Evolutionary conservation across 2,329 filamentous ascomycete species (phyloP), one percentile per base, ranked within the genome.

Genomic region (Ophiostoma montium): DNA sequence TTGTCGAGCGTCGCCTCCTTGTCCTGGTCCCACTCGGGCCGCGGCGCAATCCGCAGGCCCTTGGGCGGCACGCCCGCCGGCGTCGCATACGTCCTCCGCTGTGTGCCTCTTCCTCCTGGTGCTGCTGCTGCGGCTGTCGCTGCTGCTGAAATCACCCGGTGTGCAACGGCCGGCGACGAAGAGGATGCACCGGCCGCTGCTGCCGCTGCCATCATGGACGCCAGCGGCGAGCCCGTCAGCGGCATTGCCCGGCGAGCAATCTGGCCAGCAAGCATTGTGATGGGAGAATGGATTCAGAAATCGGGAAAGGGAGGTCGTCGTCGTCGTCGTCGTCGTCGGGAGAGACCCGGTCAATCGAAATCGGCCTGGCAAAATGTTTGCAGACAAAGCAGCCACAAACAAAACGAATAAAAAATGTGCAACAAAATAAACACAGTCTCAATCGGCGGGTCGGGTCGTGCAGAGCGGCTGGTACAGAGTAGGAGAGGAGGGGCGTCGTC

Each of bases 1-100:
- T 82, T 84, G 69, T 95, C 87, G 58, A 94, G 70, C 33, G 84
- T 78, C 56, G 75, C 79, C 64, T 94, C 87, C 54, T 76, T 73
- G 56, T 81, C 75, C 66, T 94, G 78, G 57, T 94, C 80, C 87
- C 88, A 96, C 69, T 78, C 70, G 64, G 80, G 76, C 47, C 76
- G 81, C 55, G 72, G 75, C 60, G 80, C 76, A 59, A 89, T 73
- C 58, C 92, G 81, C 75, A 95, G 95, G 56, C 82, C 80, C 57
- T 80, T 70, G 51, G 86, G 84, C 57, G 87, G 86, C 57, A 86
- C 80, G 45, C 89, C 87, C 56, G 76, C 73, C 55, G 87, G 86
- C 44, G 85, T 80, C 57, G 83, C 79, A 57, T 79, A 79, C 55
- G 53, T 57, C n/a, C 56, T 59, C 56, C 45, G 48, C 33, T 19